Base-by-base conservation (phyloP, 2,329 filamentous ascomycete species). In the Pestalotiopsis sp. region DNA sequence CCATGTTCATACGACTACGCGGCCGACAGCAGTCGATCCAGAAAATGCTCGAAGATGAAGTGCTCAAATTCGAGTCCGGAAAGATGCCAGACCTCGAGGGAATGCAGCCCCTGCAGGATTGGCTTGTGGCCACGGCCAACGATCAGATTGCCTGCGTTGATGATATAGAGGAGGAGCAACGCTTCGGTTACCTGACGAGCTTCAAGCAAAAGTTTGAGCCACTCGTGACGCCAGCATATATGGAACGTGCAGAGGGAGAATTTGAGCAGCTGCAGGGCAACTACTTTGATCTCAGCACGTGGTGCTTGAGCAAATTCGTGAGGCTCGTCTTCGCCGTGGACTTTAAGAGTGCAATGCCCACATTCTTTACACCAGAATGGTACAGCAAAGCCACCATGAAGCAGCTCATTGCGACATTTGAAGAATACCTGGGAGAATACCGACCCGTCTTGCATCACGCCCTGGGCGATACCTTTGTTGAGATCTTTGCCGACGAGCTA, bases 61-160 rank as follows among this genome's bases (percentile, higher is more conserved):
- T 91, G 23, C 83, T 85, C 64, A 92, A 90, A 75, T 97, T 94
- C 80, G 91, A 92, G 79, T 77, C 81, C 2, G 84, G 82, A 69
- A 84, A 80, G 70, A 81, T 83, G 13, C 78, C 85, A 4, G 89
- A 90, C 63, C 80, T 90, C 9, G 89, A 92, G 66, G 87, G 90
- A 17, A 91, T 92, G 76, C 94, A 97, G 78, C 89, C 92, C 3
- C 84, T 97, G 36, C 93, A 97, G 78, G 96, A 99, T 82, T 99
- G 95, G 94, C 91, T 99, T 68, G 91, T 99, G 66, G 95, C 96
- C 60, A 94, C 97, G 68, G 96, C 97, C 74, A 99, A 99, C 82
- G 96, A 99, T 82, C 96, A 99, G 80, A 98, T 99, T 78, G 95
- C 95, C 68, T 98, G 94, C 80, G 97, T 99, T 76, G 96, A 98